Conservation (phyloP, 805 yeast species). For the Metschnikowia proteae region DNA sequence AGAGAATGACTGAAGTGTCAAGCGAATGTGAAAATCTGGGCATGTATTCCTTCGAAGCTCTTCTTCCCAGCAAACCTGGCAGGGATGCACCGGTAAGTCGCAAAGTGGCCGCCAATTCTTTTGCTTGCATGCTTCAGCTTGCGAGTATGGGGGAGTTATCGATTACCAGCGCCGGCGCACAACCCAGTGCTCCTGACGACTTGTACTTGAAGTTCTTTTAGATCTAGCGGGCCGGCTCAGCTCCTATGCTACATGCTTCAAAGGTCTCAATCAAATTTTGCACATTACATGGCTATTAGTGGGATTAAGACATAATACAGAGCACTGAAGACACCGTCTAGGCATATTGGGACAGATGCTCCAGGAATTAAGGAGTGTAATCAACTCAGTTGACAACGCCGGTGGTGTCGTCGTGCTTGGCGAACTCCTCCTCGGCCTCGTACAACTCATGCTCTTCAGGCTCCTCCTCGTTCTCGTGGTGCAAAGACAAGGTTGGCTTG, state of each 20-base stretch:
- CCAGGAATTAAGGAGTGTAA: background rate
- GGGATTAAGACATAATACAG: conserved; percentile 2
- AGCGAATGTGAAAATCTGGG: background rate
- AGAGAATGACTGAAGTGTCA: conserved; percentile 6
- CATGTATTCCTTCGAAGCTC: conserved; percentile 6
- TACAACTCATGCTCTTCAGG: conserved; percentile 42
- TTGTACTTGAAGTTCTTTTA: background rate
- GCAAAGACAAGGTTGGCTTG: conserved; percentile 84
- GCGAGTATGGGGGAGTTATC: conserved; percentile 3
- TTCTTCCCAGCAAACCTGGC: conserved; percentile 10
- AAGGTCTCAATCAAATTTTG: conserved; percentile 3
- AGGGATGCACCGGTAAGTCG: conserved; percentile 6
- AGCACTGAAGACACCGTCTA: conserved; percentile 1
- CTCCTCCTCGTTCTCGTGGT: conserved; percentile 53
- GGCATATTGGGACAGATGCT: background rate
- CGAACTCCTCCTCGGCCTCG: conserved; percentile 52
- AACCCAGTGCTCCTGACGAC: background rate
- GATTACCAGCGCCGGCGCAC: background rate
- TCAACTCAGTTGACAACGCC: conserved; percentile 21
- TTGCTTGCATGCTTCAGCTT: conserved; percentile 16
- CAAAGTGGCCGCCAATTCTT: conserved; percentile 15
- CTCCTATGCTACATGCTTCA: too few species aligned
- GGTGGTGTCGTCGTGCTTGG: conserved; percentile 33
- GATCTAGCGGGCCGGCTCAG: too few species aligned
- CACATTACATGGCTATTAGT: background rate